phyloP scores from a whole-genome alignment of 176 grass and related monocot genomes.

The Eragrostis nindensis region DNA sequence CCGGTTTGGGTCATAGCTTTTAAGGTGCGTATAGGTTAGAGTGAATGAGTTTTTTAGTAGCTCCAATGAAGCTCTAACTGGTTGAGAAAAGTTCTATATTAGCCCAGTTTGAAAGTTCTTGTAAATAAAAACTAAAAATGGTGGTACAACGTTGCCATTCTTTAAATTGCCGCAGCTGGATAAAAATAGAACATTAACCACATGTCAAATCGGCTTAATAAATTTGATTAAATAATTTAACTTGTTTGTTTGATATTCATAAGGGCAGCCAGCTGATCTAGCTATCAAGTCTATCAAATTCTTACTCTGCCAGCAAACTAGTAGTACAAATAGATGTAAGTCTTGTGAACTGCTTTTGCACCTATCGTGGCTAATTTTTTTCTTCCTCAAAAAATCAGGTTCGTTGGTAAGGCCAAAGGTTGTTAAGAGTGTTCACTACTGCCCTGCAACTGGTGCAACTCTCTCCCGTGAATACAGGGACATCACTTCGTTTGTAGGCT shows the following conservation, averaged over 20 bases:
- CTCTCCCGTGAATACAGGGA: constrained; percentile 92
- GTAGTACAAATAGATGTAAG: background rate
- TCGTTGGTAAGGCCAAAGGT: constrained; percentile 94
- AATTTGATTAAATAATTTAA: background rate
- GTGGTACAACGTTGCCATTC: background rate
- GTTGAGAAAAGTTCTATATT: background rate
- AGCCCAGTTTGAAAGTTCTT: background rate
- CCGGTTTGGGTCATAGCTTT: background rate
- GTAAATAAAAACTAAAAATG: background rate
- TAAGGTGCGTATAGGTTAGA: background rate
- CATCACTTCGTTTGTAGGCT: constrained; percentile 86
- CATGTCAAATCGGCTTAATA: background rate
- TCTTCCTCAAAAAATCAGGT: constrained; percentile 47
- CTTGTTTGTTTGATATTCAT: background rate
- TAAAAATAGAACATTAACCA: background rate
- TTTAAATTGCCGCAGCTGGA: background rate
- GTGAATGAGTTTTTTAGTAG: background rate
- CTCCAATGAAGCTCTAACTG: background rate
- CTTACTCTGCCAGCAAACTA: background rate
- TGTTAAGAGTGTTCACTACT: constrained; percentile 97
- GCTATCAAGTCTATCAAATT: background rate
- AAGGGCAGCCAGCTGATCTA: background rate
- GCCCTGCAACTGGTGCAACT: constrained; percentile 61
- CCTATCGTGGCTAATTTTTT: constrained; percentile 18
- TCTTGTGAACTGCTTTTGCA: background rate